phyloP scores from a whole-genome alignment of 2,329 filamentous ascomycete genomes.

The Ceratocystis albifundus region DNA sequence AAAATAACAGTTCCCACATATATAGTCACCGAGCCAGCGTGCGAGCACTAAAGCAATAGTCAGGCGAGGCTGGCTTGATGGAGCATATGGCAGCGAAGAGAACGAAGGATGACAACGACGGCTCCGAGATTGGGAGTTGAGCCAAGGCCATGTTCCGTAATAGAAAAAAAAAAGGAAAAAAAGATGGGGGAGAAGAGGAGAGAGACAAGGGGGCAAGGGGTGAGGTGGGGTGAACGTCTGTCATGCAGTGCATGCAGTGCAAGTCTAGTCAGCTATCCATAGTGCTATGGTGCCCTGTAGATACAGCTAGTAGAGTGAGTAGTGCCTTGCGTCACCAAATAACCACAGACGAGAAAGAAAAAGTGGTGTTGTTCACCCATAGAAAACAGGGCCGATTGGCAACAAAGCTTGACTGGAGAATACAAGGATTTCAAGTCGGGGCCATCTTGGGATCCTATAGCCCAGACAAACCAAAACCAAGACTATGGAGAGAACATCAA shows the following conservation, averaged over 20 bases:
- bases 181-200: background rate
- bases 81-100: background rate
- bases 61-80: background rate
- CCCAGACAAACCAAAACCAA: background rate
- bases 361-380: background rate
- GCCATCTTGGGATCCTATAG: background rate
- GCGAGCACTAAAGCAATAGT: constrained; percentile 32
- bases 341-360: background rate
- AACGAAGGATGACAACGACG: background rate
- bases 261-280: too few relatives aligned
- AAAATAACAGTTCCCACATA: background rate
- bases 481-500: background rate
- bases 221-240: background rate
- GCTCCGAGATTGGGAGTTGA: background rate
- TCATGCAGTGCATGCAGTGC: too few relatives aligned
- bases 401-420: constrained; percentile 9
- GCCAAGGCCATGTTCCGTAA: too few relatives aligned
- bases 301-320: background rate
- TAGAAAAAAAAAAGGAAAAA: background rate
- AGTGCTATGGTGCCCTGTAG: background rate
- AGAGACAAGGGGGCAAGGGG: background rate
- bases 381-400: constrained; percentile 6
- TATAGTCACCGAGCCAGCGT: background rate
- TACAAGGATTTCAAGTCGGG: background rate
- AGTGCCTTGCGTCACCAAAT: background rate